Conservation (phyloP, 495 filamentous ascomycete species). For the Thozetella sp. region DNA sequence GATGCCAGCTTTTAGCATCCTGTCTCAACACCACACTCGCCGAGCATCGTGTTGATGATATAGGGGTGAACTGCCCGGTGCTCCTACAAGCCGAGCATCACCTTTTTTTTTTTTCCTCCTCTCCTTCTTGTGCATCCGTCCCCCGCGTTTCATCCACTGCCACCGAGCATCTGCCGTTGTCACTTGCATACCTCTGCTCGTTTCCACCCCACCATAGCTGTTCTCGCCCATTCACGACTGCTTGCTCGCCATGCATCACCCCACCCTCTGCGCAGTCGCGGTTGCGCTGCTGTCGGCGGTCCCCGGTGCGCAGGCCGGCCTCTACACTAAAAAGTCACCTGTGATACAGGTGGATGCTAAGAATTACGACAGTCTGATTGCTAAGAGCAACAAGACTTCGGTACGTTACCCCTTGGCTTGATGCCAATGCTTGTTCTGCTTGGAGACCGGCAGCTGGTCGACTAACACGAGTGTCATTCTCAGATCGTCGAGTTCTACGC, state of each 20-base stretch:
- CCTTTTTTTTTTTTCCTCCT: conserved; percentile 8
- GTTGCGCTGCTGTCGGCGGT: conserved; percentile 53
- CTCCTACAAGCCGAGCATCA: neutral
- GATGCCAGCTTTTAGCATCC: conserved; percentile 29
- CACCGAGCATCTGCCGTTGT: neutral
- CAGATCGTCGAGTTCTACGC: conserved; percentile 83
- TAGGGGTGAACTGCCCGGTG: neutral
- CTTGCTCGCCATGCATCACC: conserved; percentile 40
- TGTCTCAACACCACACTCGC: neutral
- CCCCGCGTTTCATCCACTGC: conserved; percentile 3
- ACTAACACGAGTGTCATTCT: conserved; percentile 2
- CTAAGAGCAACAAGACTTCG: conserved; percentile 87
- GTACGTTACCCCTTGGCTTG: conserved; percentile 52
- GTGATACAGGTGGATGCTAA: conserved; percentile 86
- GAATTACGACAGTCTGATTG: conserved; percentile 82
- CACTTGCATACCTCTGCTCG: neutral
- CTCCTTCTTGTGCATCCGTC: conserved; percentile 6
- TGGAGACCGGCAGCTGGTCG: neutral
- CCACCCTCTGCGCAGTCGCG: conserved; percentile 43
- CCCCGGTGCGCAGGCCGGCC: conserved; percentile 62
- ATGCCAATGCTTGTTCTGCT: conserved; percentile 15
- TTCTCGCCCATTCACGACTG: neutral
- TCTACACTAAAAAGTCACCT: conserved; percentile 87
- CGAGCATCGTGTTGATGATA: neutral
- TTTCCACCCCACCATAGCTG: neutral